phyloP scores from a whole-genome alignment of 306 rosid species.

The Quillaja saponaria region DNA sequence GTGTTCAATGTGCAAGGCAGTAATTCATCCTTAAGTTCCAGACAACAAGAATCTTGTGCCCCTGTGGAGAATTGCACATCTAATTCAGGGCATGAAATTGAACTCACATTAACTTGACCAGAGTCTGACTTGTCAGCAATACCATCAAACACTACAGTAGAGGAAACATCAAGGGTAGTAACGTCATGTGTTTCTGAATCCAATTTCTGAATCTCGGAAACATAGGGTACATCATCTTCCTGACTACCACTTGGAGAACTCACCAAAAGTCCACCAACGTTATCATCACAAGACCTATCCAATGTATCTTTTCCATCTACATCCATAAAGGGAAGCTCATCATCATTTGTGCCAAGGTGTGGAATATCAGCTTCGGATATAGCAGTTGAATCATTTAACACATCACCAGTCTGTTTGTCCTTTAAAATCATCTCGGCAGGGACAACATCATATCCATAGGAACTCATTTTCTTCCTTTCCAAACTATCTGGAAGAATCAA shows the following conservation, averaged over 20 bases:
- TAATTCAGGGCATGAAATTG: conserved; percentile 36
- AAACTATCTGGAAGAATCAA: conserved; percentile 19
- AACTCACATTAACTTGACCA: conserved; percentile 31
- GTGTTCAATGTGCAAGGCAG: conserved; percentile 53
- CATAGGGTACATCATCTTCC: conserved; percentile 34
- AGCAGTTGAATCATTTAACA: conserved; percentile 27
- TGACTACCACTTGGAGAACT: conserved; percentile 46
- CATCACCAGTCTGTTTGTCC: conserved; percentile 23
- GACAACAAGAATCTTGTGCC: conserved; percentile 24
- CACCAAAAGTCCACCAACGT: conserved; percentile 39
- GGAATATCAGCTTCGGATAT: conserved; percentile 31
- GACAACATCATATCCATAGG: conserved; percentile 13
- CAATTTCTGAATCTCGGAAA: conserved; percentile 33
- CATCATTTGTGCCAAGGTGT: conserved; percentile 33
- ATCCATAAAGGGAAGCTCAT: conserved; percentile 37
- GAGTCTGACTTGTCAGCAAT: conserved; percentile 24
- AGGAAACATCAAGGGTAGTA: conserved; percentile 27
- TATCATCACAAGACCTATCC: conserved; percentile 39
- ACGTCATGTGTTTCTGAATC: conserved; percentile 20
- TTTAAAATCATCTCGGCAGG: conserved; percentile 2
- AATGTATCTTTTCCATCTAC: conserved; percentile 42
- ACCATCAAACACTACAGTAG: conserved; percentile 28
- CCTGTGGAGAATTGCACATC: conserved; percentile 29
- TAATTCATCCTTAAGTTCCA: conserved; percentile 28
- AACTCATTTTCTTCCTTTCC: conserved; percentile 31